Evolutionary conservation across 192 early-diverging fungal genomes (phyloP).

Genomic region (Entophlyctis helioformis): DNA sequence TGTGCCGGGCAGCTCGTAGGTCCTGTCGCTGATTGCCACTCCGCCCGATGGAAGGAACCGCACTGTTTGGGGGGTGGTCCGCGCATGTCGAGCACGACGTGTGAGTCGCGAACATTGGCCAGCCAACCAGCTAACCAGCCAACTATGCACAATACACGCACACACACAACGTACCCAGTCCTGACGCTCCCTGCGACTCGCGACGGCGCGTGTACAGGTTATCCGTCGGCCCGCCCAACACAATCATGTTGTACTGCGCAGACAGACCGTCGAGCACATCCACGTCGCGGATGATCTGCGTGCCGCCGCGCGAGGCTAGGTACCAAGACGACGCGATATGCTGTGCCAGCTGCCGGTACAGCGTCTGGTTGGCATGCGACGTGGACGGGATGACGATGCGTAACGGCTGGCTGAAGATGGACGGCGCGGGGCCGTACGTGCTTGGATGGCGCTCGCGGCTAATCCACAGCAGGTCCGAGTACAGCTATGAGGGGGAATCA

Average conservation of each 20-base stretch:
- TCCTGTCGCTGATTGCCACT: conserved; percentile 20
- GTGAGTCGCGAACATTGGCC: neutral
- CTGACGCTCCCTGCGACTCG: conserved; percentile 26
- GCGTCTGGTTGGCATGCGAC: neutral
- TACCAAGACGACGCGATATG: conserved; percentile 55
- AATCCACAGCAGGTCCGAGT: conserved; percentile 20
- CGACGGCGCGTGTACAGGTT: conserved; percentile 36
- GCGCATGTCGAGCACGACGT: no score
- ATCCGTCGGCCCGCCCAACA: conserved; percentile 47
- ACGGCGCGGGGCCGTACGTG: conserved; percentile 51
- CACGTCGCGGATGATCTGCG: conserved; percentile 42
- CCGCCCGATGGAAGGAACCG: conserved; percentile 29
- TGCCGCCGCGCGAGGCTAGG: conserved; percentile 47
- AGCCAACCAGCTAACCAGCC: conserved; percentile 4
- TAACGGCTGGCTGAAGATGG: conserved; percentile 32
- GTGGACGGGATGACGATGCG: conserved; percentile 32
- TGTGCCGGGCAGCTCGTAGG: conserved; percentile 33
- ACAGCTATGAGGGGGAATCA: no score
- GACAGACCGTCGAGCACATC: conserved; percentile 28
- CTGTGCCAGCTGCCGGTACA: conserved; percentile 36
- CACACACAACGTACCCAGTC: conserved; percentile 8
- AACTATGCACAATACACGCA: neutral
- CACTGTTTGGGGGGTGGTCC: no score
- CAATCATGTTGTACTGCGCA: conserved; percentile 38
- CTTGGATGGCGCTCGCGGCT: conserved; percentile 38